Evolutionary conservation across 768 basidiomycete species (phyloP), one percentile per base, ranked within the genome.

Genomic region (Trametes meyenii): DNA sequence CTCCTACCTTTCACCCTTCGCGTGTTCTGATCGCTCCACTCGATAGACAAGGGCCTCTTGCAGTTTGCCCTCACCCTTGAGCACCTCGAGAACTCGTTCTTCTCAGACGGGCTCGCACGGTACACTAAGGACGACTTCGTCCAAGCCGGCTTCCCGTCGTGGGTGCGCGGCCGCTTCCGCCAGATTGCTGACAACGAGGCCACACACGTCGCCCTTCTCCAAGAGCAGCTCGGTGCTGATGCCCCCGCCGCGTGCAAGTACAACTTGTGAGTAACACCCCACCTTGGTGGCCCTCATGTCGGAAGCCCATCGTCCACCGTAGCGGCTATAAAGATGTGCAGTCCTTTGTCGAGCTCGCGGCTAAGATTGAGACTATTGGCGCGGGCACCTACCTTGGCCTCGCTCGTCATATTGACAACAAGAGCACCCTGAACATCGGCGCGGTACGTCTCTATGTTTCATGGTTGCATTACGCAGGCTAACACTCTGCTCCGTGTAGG

Each of bases 341-440:
- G 3, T 73, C 76, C 17, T 85, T 85, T 74, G 67, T 78, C 45
- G 74, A 73, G 12, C 68, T 81, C n/a, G 76, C 81, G 23, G 74
- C 75, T 55, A 70, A 79, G 57, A 70, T 86, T 39, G 85, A 87
- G 74, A 75, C 77, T 35, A 81, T 89, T 45, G 77, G 77, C 14
- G 76, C 80, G 3, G 78, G 82, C 12, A 84, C 85, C 10, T 89
- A 86, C 69, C 77, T 81, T 56, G 89, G 89, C 19, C 81, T 81
- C 2, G 74, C 82, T 4, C 73, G 75, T 16, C 74, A 72, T 62
- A 70, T 85, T 60, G 53, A 67, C 36, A 68, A 74, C 62, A 66
- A 79, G 71, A 73, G 74, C 21, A 83, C 81, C 69, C 70, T 83
- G 17, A 81, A 81, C 6, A 79, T 80, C 16, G 81, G 83, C 5